phyloP scores from a whole-genome alignment of 441 rosid genomes.

The Gossypium trilobum region DNA sequence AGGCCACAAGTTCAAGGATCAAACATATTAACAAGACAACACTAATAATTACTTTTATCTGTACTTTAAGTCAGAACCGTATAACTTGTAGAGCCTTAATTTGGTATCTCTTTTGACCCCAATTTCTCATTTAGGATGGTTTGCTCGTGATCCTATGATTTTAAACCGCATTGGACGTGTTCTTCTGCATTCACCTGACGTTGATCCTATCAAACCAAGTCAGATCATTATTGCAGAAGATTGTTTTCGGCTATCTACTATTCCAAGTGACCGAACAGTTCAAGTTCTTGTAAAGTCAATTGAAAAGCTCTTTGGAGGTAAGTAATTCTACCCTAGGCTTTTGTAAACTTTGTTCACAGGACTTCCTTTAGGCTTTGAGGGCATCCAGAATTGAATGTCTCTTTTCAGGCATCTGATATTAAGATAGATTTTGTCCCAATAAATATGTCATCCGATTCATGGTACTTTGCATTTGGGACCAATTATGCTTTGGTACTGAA shows the following conservation, averaged over 20 bases:
- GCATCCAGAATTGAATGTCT: neutral
- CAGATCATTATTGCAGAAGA: constrained; percentile 54
- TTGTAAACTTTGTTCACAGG: neutral
- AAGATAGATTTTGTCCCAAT: neutral
- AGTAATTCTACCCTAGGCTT: neutral
- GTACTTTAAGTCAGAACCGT: neutral
- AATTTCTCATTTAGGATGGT: constrained; percentile 50
- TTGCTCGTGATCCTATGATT: constrained; percentile 22
- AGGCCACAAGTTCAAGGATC: neutral
- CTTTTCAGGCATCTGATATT: neutral
- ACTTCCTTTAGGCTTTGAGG: neutral
- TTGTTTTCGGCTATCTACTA: constrained; percentile 56
- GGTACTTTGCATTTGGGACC: neutral
- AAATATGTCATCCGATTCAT: neutral
- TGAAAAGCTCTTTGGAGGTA: constrained; percentile 60
- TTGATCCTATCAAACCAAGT: constrained; percentile 29
- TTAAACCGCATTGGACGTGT: constrained; percentile 56
- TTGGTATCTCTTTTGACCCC: neutral
- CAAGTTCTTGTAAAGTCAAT: constrained; percentile 44
- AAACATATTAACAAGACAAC: neutral
- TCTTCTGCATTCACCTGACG: constrained; percentile 42
- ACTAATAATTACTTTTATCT: neutral
- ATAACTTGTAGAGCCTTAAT: neutral
- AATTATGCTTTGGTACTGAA: neutral
- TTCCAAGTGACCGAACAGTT: constrained; percentile 42